Base-by-base conservation (phyloP, 768 basidiomycete genomes). In the Kwoniella sp. region DNA sequence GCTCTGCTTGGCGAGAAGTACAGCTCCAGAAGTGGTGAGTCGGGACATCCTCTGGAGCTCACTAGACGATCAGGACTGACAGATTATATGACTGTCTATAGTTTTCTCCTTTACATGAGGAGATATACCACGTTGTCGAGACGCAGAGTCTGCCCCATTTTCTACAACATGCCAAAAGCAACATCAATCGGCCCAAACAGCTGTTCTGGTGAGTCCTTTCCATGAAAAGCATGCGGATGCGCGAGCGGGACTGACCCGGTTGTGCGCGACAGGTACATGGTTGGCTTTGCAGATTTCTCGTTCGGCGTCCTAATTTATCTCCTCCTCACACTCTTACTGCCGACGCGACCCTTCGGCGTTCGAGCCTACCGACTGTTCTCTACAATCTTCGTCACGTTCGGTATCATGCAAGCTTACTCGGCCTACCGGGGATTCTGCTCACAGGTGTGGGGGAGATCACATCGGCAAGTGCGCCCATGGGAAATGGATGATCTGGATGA, bases 21-120 rank as follows among this genome's bases (percentile, higher is more conserved):
- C 71, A 2, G 71, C 74, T 11, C 77, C 77, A n/a, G 71, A 76
- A 63, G 67, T 68, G 29, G 77, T 78, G 47, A 66, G 77, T 73
- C 45, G n/a, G n/a, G n/a, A n/a, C n/a, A n/a, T n/a, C n/a, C n/a
- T n/a, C n/a, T n/a, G n/a, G n/a, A n/a, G n/a, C n/a, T n/a, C n/a
- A n/a, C n/a, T n/a, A n/a, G n/a, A n/a, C n/a, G n/a, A n/a, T 45
- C 17, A 20, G 4, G 41, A 45, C 41, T 45, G 41, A 45, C 3
- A 3, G 17, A 23, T 2, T 22, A 28, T 28, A 41, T 55, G 22
- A 54, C 54, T 28, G 15, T 22, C 17, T 30, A 11, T 54, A 78
- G 76, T 78, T 78, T 57, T 28, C 68, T 38, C 74, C 77, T 0
- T 53, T 78, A 12, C 76, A 74, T 45, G 74, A 76, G n/a, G 77